A percentile compares a stretch with the other conserved stretches of the same genome.
These are phyloP conservation scores for Pythium pyrilobum DNA, from an alignment of 352 stramenopile genomes.

Conservation along the genomic window DNA sequence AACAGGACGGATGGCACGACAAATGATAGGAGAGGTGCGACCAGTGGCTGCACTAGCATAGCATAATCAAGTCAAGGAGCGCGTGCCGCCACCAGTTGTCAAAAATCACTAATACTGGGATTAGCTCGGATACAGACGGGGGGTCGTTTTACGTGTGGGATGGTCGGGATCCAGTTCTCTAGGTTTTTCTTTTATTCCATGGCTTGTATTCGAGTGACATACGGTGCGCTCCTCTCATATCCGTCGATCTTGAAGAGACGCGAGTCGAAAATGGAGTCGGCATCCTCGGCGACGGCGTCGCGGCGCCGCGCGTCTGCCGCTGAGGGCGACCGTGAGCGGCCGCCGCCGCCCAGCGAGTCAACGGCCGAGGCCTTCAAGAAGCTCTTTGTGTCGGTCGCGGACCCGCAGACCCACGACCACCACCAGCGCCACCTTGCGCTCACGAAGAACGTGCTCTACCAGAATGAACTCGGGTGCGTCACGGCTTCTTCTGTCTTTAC, in stretches of 20 bases:
- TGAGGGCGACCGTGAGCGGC: not conserved
- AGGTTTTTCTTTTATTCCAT: too few species aligned
- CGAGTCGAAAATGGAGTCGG: not conserved
- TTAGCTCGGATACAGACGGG: not conserved
- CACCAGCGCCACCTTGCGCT: constrained; percentile 68
- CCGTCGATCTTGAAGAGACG: constrained; percentile 17
- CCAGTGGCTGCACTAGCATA: too few species aligned
- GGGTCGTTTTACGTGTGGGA: constrained; percentile 3
- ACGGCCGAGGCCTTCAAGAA: constrained; percentile 53
- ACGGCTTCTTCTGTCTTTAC: not conserved
- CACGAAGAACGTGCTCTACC: constrained; percentile 71
- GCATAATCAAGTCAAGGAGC: constrained; percentile 10
- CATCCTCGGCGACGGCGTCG: not conserved
- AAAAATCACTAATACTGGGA: not conserved
- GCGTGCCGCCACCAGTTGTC: not conserved
- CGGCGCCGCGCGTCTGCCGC: not conserved
- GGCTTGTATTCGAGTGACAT: not conserved
- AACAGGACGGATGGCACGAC: constrained; percentile 19
- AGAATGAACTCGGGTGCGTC: constrained; percentile 55
- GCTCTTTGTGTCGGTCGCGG: constrained; percentile 49
- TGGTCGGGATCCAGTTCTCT: too few species aligned
- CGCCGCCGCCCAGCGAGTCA: constrained; percentile 8
- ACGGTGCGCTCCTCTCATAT: not conserved
- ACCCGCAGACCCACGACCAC: constrained; percentile 60
- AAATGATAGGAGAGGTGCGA: too few species aligned